Percentiles rank a stretch among this genome's conserved stretches.
phyloP scores from a whole-genome alignment of 2,329 filamentous ascomycete species.

The Beauveria australis region DNA sequence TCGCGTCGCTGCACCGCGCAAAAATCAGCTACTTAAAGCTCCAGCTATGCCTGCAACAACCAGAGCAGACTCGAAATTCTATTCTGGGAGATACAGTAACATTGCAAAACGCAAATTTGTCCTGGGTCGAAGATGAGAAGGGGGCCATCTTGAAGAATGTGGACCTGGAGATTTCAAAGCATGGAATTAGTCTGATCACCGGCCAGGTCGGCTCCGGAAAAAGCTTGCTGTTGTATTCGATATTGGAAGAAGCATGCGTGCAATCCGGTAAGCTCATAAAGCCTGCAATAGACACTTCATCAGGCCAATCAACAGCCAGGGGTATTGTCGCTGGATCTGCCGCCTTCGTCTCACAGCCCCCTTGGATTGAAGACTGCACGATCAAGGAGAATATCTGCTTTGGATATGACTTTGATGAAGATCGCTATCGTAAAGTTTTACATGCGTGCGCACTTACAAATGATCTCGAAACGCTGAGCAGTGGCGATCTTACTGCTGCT shows the following conservation, averaged over 20 bases:
- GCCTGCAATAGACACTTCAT: constrained; percentile 51
- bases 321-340: constrained; percentile 30
- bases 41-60: background rate
- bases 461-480: constrained; percentile 60
- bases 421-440: constrained; percentile 58
- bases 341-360: constrained; percentile 63
- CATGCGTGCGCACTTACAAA: constrained; percentile 59
- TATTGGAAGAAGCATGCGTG: constrained; percentile 62
- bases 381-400: constrained; percentile 66
- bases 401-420: constrained; percentile 53
- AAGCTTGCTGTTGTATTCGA: constrained; percentile 56
- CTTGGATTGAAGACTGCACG: constrained; percentile 69
- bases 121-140: constrained; percentile 22
- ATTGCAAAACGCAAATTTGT: constrained; percentile 2
- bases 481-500: constrained; percentile 65
- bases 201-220: constrained; percentile 65
- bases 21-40: constrained; percentile 7
- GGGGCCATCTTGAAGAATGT: constrained; percentile 52
- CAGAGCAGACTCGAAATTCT: background rate
- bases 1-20: background rate
- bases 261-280: constrained; percentile 37
- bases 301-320: constrained; percentile 38
- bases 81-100: background rate
- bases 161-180: constrained; percentile 52
- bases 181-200: constrained; percentile 58